phyloP scores from a whole-genome alignment of 2,329 filamentous ascomycete genomes.

The Whalleya microplaca region DNA sequence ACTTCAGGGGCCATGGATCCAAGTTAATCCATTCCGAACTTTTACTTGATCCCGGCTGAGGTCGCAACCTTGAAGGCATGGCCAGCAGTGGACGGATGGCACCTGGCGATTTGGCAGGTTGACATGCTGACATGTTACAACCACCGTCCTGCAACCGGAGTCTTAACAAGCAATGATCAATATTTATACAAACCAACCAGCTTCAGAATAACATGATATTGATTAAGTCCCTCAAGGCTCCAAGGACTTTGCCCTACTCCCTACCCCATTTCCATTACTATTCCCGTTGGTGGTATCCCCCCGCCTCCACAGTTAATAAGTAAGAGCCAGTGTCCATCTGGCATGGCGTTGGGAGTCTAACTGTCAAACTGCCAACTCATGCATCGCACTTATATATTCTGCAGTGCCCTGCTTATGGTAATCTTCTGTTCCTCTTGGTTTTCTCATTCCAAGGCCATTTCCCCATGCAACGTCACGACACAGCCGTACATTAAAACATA shows the following conservation, averaged over 20 bases:
- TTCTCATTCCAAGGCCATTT: slow-evolving; percentile 2
- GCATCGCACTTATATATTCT: slow-evolving; percentile 1
- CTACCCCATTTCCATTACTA: slow-evolving; percentile 24
- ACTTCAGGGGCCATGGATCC: too few species aligned
- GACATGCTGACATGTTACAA: not conserved
- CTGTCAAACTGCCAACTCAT: slow-evolving; percentile 5
- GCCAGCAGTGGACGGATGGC: not conserved
- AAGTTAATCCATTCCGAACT: not conserved
- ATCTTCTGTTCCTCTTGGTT: not conserved
- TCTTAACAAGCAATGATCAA: slow-evolving; percentile 28
- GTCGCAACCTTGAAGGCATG: not conserved
- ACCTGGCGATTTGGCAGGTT: not conserved
- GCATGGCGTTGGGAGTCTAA: not conserved
- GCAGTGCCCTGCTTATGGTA: not conserved
- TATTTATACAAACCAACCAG: slow-evolving; percentile 18
- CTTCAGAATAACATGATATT: slow-evolving; percentile 22
- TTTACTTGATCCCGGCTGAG: not conserved
- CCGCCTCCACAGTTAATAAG: slow-evolving; percentile 3
- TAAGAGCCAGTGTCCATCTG: slow-evolving; percentile 2
- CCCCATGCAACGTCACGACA: slow-evolving; percentile 35
- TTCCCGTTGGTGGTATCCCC: slow-evolving; percentile 14
- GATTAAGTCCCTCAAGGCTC: too few species aligned
- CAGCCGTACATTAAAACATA: slow-evolving; percentile 23
- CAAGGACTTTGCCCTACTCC: too few species aligned
- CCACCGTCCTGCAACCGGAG: not conserved